phyloP scores from a whole-genome alignment of 2,329 filamentous ascomycete genomes.

The Stachybotrys chartarum region DNA sequence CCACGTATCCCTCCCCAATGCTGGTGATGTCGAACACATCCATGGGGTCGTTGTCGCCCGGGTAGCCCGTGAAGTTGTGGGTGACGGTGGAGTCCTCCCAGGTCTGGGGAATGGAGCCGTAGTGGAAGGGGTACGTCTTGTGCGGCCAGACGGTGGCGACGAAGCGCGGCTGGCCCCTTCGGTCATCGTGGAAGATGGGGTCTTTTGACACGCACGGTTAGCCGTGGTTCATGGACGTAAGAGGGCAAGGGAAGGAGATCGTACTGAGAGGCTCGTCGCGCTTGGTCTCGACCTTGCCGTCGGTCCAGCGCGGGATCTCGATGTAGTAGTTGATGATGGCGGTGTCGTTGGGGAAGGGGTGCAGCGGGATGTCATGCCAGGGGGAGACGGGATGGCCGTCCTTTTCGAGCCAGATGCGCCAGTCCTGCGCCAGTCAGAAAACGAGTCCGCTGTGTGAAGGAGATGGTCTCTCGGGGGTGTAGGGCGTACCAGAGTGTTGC shows the following conservation, averaged over 20 bases:
- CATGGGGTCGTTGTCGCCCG: constrained; percentile 34
- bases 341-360: constrained; percentile 24
- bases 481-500: constrained; percentile 27
- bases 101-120: constrained; percentile 36
- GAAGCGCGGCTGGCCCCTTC: constrained; percentile 26
- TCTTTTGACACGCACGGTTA: constrained; percentile 13
- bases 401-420: constrained; percentile 32
- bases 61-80: constrained; percentile 27
- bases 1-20: constrained; percentile 20
- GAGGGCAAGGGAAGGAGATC: background rate
- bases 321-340: constrained; percentile 30
- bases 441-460: too few species aligned
- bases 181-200: constrained; percentile 34
- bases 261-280: constrained; percentile 30
- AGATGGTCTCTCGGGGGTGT: too few species aligned
- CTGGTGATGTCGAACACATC: constrained; percentile 31
- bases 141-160: constrained; percentile 36
- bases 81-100: constrained; percentile 35
- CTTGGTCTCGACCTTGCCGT: constrained; percentile 31
- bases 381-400: constrained; percentile 30
- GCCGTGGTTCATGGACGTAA: background rate
- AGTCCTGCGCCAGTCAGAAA: constrained; percentile 26
- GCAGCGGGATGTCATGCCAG: constrained; percentile 34
- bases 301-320: constrained; percentile 34
- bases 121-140: constrained; percentile 34